Conservation (phyloP, 192 early-diverging fungal species). For the Backusella parvicylindrica region DNA sequence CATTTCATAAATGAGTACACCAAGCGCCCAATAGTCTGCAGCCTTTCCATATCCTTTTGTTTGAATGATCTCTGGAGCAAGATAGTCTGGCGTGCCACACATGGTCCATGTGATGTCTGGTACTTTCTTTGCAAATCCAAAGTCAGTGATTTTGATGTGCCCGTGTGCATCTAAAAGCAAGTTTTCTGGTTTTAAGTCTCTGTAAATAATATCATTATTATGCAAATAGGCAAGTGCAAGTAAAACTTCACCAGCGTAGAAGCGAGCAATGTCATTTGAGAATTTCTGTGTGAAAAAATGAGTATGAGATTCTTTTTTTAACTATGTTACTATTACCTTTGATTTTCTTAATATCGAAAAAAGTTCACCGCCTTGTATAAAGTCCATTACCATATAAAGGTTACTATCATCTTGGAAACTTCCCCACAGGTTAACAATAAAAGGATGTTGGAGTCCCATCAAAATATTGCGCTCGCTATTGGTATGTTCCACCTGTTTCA, state of each 20-base stretch:
- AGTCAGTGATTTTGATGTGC: constrained; percentile 88
- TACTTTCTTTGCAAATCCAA: constrained; percentile 88
- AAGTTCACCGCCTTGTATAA: constrained; percentile 84
- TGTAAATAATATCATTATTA: constrained; percentile 76
- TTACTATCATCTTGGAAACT: constrained; percentile 81
- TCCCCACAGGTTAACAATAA: constrained; percentile 83
- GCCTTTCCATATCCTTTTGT: constrained; percentile 83
- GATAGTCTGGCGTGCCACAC: constrained; percentile 88
- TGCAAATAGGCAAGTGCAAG: constrained; percentile 83
- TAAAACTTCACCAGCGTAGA: constrained; percentile 82
- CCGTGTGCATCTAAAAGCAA: constrained; percentile 67
- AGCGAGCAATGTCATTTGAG: constrained; percentile 75
- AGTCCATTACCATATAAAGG: constrained; percentile 86
- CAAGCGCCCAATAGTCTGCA: constrained; percentile 90
- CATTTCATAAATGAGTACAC: constrained; percentile 89
- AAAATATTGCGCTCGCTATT: constrained; percentile 91
- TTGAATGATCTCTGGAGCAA: constrained; percentile 86
- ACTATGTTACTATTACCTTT: constrained; percentile 33
- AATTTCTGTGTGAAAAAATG: constrained; percentile 47
- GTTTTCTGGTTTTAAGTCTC: constrained; percentile 86
- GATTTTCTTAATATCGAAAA: constrained; percentile 79
- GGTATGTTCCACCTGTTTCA: constrained; percentile 95
- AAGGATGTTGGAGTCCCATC: constrained; percentile 76
- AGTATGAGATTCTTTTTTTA: no score
- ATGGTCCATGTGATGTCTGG: constrained; percentile 77